Evolutionary conservation across 306 rosid species (phyloP), one percentile per base, ranked within the genome.

Genomic region (Cucumis sativus): DNA sequence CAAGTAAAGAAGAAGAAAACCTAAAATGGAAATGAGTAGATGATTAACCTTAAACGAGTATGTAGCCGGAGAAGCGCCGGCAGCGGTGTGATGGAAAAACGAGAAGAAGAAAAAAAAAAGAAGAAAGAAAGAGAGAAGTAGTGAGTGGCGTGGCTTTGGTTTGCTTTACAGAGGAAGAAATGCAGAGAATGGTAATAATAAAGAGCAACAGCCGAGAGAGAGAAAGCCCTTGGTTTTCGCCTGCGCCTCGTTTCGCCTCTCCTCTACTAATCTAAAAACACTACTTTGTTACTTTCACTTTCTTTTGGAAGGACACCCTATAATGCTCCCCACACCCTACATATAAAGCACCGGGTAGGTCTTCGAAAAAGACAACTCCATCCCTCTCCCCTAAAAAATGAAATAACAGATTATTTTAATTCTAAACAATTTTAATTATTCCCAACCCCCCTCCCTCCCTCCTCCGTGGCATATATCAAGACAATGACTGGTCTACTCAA

Each of bases 361-460:
- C 82, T 15, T 78, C 5, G 60, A 84, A 86, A 89, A 84, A 85
- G 86, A 89, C 91, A 17, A 81, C 85, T 84, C 79, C 78, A 80
- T 80, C 90, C 90, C 80, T 80, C 66, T 67, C 69, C 55, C 66
- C 45, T 41, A 10, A 9, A 23, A 7, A n/a, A 43, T 33, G 37
- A 33, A 33, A 28, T 28, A 28, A 28, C 30, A 28, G 1, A 1
- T 28, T 28, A 28, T 28, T 28, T 28, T 20, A 39, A 25, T 14
- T 6, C 4, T 17, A 37, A 66, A n/a, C 30, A 40, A 20, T 67
- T 13, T 41, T 67, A 23, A 45, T 70, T 71, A 71, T 72, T 72
- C 28, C 45, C 8, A 12, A 12, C 47, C n/a, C n/a, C n/a, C n/a
- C 0, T 6, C 76, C 76, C 0, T 10, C 59, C 59, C 7, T 68